Base-by-base conservation (phyloP, 306 rosid species). In the Trifolium repens region DNA sequence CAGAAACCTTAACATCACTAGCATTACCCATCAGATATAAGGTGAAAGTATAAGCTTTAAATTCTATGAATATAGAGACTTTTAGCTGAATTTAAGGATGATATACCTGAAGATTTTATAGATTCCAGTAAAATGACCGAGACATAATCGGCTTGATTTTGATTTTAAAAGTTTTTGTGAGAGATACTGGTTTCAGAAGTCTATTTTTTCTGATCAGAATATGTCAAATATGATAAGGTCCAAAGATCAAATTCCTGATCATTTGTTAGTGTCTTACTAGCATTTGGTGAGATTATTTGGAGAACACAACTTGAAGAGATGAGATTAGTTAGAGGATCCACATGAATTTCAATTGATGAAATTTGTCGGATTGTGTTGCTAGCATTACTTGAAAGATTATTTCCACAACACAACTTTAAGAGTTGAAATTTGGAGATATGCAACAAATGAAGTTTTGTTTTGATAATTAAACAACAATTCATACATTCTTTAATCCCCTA, bases 1-100 rank as follows among this genome's bases (percentile, higher is more conserved):
- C 66, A 16, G 60, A 67, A 11, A 64, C 30, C 58, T 58, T 24
- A 80, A 70, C 64, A 78, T 77, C 35, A 54, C 22, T 24, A 71
- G 27, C 55, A 85, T 54, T 69, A 9, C 32, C 35, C 69, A 75
- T 65, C 54, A 67, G 42, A 5, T 47, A 46, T 30, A 65, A 42
- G 24, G 69, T 34, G 44, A 65, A 39, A 61, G 68, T 32, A 67
- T 44, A 30, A 47, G 42, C 74, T 27, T 24, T 13, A 81, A 75
- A 78, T 64, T 60, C 47, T 16, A 49, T 30, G 37, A 13, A 74
- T 71, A 68, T 57, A 40, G 65, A 75, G 42, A 39, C 67, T n/a
- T 57, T 76, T 61, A 9, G n/a, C 39, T 35, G 72, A 46, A 55
- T 37, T n/a, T 17, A 64, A 37, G 60, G 71, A 76, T 37, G 32